Evolutionary conservation across 1,139 yeast genomes (phyloP).

Genomic region (Kluyveromyces sp.): DNA sequence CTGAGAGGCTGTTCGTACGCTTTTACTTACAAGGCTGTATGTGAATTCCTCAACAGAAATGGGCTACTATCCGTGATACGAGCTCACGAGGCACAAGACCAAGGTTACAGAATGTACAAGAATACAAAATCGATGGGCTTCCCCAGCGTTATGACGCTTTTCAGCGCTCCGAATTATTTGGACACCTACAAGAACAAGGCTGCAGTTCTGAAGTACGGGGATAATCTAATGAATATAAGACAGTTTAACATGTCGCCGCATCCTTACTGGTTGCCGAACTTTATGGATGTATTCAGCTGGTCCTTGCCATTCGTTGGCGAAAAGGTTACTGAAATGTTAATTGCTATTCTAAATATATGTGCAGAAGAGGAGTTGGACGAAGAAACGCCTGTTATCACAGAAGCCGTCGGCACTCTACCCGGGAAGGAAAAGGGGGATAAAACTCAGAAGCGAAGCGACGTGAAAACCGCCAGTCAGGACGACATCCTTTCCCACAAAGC

Average conservation of each 20-base stretch:
- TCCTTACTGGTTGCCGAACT: constrained; percentile 95
- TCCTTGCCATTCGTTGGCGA: constrained; percentile 98
- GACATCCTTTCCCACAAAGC: no score
- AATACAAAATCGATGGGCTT: constrained; percentile 84
- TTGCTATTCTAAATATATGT: constrained; percentile 84
- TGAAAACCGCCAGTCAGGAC: no score
- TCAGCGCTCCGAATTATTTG: constrained; percentile 92
- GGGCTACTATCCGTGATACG: constrained; percentile 77
- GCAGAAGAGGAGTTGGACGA: constrained; percentile 91
- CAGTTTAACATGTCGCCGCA: constrained; percentile 92
- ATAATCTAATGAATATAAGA: constrained; percentile 89
- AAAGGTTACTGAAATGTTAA: constrained; percentile 87
- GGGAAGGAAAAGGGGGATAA: constrained; percentile 9
- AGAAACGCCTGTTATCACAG: constrained; percentile 27
- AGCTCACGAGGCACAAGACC: constrained; percentile 98
- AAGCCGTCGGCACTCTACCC: constrained; percentile 11
- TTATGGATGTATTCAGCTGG: constrained; percentile 98
- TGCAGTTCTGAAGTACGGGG: constrained; percentile 85
- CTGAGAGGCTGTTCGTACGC: constrained; percentile 93
- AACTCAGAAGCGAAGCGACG: not conserved
- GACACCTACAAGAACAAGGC: constrained; percentile 95
- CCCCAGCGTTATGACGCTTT: constrained; percentile 85
- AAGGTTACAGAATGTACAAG: constrained; percentile 92
- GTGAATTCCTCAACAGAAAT: constrained; percentile 72
- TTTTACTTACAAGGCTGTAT: constrained; percentile 77